These are phyloP conservation scores for Pseudoperonospora humuli DNA, from an alignment of 352 stramenopile species.

Conservation along the genomic window DNA sequence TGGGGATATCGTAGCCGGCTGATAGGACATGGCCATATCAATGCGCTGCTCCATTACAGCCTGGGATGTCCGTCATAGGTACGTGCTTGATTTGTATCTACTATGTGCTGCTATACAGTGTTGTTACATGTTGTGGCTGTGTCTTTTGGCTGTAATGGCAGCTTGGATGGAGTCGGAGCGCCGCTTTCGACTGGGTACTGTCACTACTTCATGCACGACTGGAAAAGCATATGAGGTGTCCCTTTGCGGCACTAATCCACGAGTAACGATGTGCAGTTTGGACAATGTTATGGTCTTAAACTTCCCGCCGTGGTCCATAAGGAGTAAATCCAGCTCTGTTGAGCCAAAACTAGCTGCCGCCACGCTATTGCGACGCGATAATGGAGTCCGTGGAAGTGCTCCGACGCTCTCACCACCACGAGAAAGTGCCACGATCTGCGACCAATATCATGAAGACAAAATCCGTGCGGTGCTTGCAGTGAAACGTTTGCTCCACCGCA, in stretches of 20 bases:
- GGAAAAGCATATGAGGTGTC: constrained; percentile 32
- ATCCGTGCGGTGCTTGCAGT: constrained; percentile 37
- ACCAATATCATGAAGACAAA: constrained; percentile 31
- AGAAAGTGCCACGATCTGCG: background rate
- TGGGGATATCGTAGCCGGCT: constrained; percentile 8
- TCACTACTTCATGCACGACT: constrained; percentile 20
- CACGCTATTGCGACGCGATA: constrained; percentile 22
- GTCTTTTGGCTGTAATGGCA: constrained; percentile 6
- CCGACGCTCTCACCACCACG: background rate
- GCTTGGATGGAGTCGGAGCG: constrained; percentile 31
- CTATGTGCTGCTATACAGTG: background rate
- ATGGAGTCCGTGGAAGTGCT: background rate
- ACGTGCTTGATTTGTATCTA: constrained; percentile 1
- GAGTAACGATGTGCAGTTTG: constrained; percentile 31
- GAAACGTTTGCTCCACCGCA: constrained; percentile 61
- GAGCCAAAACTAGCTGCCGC: constrained; percentile 13
- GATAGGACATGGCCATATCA: constrained; percentile 21
- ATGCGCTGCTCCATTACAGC: constrained; percentile 7
- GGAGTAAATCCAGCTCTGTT: background rate
- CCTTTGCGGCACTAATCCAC: constrained; percentile 10
- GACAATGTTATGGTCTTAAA: constrained; percentile 52
- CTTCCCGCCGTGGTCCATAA: constrained; percentile 16
- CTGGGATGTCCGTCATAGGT: constrained; percentile 30
- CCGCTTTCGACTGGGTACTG: constrained; percentile 30
- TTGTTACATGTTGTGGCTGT: constrained; percentile 3